Conservation (phyloP, 2,329 filamentous ascomycete species). For the Tolypocladium capitatum region DNA sequence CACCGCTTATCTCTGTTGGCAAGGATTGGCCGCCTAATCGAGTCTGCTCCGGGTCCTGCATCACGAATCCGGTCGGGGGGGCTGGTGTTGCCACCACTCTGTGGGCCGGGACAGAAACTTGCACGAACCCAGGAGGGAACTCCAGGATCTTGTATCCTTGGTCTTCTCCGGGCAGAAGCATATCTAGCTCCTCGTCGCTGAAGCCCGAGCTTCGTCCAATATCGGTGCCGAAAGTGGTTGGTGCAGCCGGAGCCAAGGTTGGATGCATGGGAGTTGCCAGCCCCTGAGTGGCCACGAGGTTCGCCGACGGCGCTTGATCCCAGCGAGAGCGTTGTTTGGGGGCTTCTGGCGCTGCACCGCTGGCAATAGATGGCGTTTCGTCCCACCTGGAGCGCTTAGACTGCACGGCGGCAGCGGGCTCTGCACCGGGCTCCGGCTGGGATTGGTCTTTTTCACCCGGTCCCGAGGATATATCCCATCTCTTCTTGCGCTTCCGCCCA, state of each 20-base stretch:
- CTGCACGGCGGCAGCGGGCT: conserved; percentile 42
- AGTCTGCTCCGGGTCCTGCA: conserved; percentile 84
- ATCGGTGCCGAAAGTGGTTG: conserved; percentile 66
- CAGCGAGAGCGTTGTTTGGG: conserved; percentile 73
- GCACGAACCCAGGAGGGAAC: conserved; percentile 83
- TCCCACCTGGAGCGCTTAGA: conserved; percentile 79
- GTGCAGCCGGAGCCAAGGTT: conserved; percentile 40
- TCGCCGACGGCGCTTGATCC: conserved; percentile 79
- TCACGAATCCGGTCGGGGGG: conserved; percentile 82
- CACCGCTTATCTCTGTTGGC: conserved; percentile 88
- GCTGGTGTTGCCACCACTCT: conserved; percentile 62
- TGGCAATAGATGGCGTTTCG: conserved; percentile 50
- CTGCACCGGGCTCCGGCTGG: conserved; percentile 30
- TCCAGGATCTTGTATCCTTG: conserved; percentile 90
- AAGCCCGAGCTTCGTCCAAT: conserved; percentile 67
- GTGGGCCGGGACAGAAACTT: conserved; percentile 62
- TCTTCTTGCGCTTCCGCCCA: conserved; percentile 76
- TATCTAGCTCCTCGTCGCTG: conserved; percentile 87
- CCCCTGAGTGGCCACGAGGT: conserved; percentile 60
- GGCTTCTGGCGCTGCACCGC: conserved; percentile 42
- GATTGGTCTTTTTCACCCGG: conserved; percentile 38
- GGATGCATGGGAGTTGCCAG: conserved; percentile 67
- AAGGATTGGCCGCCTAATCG: conserved; percentile 78
- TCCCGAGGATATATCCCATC: conserved; percentile 73
- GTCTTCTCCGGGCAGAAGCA: conserved; percentile 73